These are phyloP conservation scores for Aspergillus nanangensis DNA, from an alignment of 495 filamentous ascomycete species.

Conservation along the genomic window DNA sequence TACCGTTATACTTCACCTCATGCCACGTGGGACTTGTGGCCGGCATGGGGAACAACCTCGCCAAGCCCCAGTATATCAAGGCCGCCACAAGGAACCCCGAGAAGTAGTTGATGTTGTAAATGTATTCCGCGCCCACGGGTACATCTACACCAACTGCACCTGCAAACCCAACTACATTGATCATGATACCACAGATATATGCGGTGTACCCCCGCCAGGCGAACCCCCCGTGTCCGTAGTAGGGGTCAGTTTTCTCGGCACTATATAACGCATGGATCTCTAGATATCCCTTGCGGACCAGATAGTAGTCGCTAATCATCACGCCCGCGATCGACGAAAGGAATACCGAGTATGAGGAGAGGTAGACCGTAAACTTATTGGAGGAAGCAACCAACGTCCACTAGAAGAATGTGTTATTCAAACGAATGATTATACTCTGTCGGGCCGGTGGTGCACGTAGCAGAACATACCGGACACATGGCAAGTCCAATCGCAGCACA, in stretches of 20 bases:
- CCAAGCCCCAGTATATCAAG: conserved; percentile 62
- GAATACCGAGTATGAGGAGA: conserved; percentile 91
- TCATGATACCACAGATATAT: conserved; percentile 79
- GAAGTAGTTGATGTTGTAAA: conserved; percentile 92
- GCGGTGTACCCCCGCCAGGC: conserved; percentile 80
- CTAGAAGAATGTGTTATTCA: conserved; percentile 12
- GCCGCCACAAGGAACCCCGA: conserved; percentile 70
- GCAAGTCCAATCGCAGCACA: conserved; percentile 79
- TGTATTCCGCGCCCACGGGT: conserved; percentile 74
- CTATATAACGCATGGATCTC: conserved; percentile 77
- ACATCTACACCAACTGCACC: conserved; percentile 74
- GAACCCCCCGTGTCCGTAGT: conserved; percentile 70
- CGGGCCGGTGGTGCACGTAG: too few relatives aligned
- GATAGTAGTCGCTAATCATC: conserved; percentile 86
- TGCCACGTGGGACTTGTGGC: conserved; percentile 73
- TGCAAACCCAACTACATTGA: conserved; percentile 91
- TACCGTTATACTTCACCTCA: conserved; percentile 48
- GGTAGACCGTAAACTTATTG: conserved; percentile 91
- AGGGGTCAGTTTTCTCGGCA: conserved; percentile 58
- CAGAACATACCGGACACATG: conserved; percentile 74
- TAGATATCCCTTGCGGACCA: conserved; percentile 79
- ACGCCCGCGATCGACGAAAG: conserved; percentile 89
- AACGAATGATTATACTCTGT: too few relatives aligned
- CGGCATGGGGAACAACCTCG: conserved; percentile 65
- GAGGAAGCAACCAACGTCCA: conserved; percentile 72